Conservation (phyloP, 2,329 filamentous ascomycete species). For the Blastomyces silverae region DNA sequence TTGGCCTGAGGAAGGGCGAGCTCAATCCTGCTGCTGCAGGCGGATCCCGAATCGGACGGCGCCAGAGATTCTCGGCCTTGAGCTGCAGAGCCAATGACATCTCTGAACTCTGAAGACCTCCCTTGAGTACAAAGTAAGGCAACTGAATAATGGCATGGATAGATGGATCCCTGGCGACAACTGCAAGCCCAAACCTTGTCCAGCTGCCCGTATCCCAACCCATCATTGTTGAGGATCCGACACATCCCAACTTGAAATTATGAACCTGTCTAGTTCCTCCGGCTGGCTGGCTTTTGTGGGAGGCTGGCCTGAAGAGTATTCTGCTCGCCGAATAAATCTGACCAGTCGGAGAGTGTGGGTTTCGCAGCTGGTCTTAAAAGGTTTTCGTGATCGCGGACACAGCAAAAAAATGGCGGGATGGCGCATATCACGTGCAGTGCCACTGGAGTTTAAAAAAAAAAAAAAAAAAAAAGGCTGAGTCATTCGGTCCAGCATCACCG, state of each 20-base stretch:
- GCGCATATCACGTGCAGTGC: not conserved
- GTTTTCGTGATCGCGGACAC: no score
- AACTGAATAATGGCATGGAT: not conserved
- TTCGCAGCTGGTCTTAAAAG: not conserved
- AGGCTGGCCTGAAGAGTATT: not conserved
- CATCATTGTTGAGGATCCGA: not conserved
- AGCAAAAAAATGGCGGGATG: not conserved
- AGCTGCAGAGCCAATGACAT: constrained; percentile 1
- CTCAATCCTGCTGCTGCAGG: not conserved
- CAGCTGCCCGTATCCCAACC: not conserved
- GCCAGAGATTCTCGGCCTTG: not conserved
- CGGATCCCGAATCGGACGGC: constrained; percentile 5
- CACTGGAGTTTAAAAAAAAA: not conserved
- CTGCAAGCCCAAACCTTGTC: not conserved
- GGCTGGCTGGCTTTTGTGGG: not conserved
- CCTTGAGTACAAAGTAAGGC: not conserved
- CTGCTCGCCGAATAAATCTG: not conserved
- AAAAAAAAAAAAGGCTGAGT: not conserved
- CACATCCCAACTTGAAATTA: not conserved
- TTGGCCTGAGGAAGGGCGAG: not conserved
- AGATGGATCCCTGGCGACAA: not conserved
- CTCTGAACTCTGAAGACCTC: not conserved
- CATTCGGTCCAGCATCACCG: not conserved
- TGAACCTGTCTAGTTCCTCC: not conserved
- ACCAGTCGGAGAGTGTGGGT: not conserved